Evolutionary conservation across 345 rosid species (phyloP), one percentile per base, ranked within the genome.

Genomic region (Gossypium bickii): DNA sequence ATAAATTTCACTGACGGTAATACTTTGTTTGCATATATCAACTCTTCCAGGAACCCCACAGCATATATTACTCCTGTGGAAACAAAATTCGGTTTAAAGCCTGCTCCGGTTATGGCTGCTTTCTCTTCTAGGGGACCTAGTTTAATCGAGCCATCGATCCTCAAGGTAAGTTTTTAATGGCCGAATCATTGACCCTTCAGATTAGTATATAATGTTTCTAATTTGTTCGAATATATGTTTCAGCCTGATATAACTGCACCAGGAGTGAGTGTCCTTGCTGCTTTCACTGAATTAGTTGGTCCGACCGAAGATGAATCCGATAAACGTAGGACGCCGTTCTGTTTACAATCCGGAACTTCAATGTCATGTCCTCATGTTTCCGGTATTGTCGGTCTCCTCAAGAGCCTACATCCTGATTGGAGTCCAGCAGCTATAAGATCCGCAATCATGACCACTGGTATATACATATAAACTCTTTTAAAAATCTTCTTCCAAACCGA

Each of bases 191-290:
- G 11, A 9, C 7, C 62, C 29, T 67, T 55, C 7, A 22, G 48
- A 18, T 71, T 71, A 1, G 20, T 5, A 57, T 18, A 25, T 57
- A 57, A 57, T 57, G 61, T 57, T 57, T 65, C 15, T 16, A 43
- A 24, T 18, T 29, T 18, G 16, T 34, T 8, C 6, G 0, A 7
- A 27, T 7, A 7, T 20, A 13, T 2, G 15, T 45, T 78, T 44
- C 78, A 85, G 89, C 90, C 90, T 56, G 89, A 89, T 79, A 52
- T 89, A n/a, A 85, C 81, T 62, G 90, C 91, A 49, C 91, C 93
- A 0, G 91, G 91, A 7, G 83, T 84, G 53, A 62, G 62, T 62
- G 52, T 87, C 44, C 72, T 89, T 56, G 89, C 89, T 25, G 89
- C 88, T 27, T 82, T 16, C 70, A 66, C 76, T 1, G 74, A 59